Evolutionary conservation across 1,139 yeast species (phyloP), one percentile per base, ranked within the genome.

Genomic region (Wickerhamomyces sp.): DNA sequence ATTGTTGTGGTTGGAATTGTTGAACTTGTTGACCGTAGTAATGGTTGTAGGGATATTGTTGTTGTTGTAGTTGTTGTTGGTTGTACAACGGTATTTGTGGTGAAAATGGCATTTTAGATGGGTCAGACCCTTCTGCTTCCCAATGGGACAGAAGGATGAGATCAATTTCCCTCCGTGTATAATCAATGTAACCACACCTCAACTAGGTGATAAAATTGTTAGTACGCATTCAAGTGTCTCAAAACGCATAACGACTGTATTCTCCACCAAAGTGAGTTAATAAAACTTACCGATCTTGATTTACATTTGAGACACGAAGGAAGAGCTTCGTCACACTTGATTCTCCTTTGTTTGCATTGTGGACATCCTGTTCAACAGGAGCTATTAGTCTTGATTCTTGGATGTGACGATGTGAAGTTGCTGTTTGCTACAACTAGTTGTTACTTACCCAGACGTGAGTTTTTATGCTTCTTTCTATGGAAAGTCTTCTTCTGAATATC

Each of bases 381-480:
- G 30, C 30, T 29, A 35, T 37, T 27, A 16, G 8, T 19, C 7
- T 19, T 8, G 21, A 19, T 8, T 19, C 7, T 19, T 7, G 10
- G 21, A 19, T 19, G 21, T 8, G 21, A 19, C 7, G 7, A 19
- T 10, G 10, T 7, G 7, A 19, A 19, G 21, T 8, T 7, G 6
- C 7, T 6, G 7, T 10, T 18, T 16, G 14, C 3, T 6, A 11
- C 5, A 6, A 7, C 2, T 20, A 13, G 7, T n/a, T n/a, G 4
- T 3, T 12, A 41, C 48, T 13, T 31, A 45, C 49, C 55, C 4
- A 47, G 36, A 19, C 53, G 34, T 2, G 55, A 51, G 35, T 51
- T 51, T 33, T 47, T 51, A 33, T 51, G 55, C 30, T 47, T 49
- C 35, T 46, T 44, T 12, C 55, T 36, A 9, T 39, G 50, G 1